Percentiles rank a stretch among this genome's conserved stretches.
Conservation (phyloP, 495 filamentous ascomycete genomes). For the Apodospora peruviana region DNA sequence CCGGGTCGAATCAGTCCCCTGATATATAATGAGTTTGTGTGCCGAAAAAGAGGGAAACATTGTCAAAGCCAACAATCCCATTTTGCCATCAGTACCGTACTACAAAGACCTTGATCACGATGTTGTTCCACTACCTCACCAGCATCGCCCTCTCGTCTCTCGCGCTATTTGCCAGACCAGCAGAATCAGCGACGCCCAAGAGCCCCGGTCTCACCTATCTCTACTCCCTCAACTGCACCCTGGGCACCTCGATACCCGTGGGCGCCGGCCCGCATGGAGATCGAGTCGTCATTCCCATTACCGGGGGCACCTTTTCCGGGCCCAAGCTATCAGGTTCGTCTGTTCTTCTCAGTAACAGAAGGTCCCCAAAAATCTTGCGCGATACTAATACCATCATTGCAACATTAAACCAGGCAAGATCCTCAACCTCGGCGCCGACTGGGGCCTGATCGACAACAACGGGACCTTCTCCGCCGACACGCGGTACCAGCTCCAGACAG, state of each 20-base stretch:
- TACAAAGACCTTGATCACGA: too few species aligned
- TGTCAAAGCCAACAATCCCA: too few species aligned
- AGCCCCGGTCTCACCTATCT: slow-evolving; percentile 18
- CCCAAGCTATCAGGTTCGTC: slow-evolving; percentile 13
- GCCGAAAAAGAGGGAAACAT: too few species aligned
- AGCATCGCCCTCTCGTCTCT: too few species aligned
- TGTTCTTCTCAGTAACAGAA: background rate
- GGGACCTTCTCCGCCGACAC: slow-evolving; percentile 23
- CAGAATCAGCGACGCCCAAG: slow-evolving; percentile 8
- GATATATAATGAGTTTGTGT: too few species aligned
- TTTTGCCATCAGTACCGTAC: too few species aligned
- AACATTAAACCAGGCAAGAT: slow-evolving; percentile 18
- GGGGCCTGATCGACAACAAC: slow-evolving; percentile 18
- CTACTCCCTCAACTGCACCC: slow-evolving; percentile 24
- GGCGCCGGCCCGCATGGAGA: slow-evolving; percentile 13
- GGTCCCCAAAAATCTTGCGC: background rate
- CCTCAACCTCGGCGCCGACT: slow-evolving; percentile 25
- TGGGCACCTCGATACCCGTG: slow-evolving; percentile 10
- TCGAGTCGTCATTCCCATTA: slow-evolving; percentile 21
- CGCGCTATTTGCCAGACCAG: too few species aligned
- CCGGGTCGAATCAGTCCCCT: too few species aligned
- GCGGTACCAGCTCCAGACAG: slow-evolving; percentile 23
- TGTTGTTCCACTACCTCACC: too few species aligned
- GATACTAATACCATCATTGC: background rate
- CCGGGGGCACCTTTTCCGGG: slow-evolving; percentile 17